Evolutionary conservation across 2,329 filamentous ascomycete species (phyloP).

Genomic region (Zymoseptoria tritici): DNA sequence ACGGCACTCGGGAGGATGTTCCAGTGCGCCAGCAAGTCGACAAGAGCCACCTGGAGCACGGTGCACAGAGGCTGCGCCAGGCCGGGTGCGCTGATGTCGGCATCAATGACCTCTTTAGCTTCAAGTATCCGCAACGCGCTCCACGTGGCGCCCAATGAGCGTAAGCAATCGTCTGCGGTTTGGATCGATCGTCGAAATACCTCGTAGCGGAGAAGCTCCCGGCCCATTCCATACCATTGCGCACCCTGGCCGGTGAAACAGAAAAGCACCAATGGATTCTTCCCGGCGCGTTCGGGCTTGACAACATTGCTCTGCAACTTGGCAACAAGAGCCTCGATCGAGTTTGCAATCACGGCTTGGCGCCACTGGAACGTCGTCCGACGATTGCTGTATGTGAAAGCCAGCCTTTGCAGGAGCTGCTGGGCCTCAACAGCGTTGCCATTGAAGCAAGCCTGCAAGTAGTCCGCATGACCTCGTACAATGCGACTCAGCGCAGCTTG

Average conservation of each 20-base stretch:
- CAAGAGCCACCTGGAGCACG: constrained; percentile 11
- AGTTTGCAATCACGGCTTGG: not conserved
- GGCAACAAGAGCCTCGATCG: not conserved
- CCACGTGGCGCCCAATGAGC: not conserved
- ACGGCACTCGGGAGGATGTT: constrained; percentile 19
- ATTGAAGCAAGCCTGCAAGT: not conserved
- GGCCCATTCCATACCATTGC: constrained; percentile 10
- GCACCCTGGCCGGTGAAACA: constrained; percentile 14
- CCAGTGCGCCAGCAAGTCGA: constrained; percentile 10
- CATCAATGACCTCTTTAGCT: not conserved
- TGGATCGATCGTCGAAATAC: constrained; percentile 1
- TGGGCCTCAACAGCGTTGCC: not conserved
- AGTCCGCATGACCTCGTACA: not conserved
- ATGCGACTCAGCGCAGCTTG: not conserved
- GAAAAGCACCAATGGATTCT: not conserved
- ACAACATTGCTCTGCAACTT: not conserved
- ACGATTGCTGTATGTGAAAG: not conserved
- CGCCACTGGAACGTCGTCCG: not conserved
- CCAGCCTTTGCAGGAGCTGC: not conserved
- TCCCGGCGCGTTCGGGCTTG: not conserved
- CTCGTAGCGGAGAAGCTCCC: constrained; percentile 5
- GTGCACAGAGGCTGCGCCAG: constrained; percentile 8
- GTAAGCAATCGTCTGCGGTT: not conserved
- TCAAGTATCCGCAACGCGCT: not conserved
- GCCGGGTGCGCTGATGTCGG: not conserved